phyloP scores from a whole-genome alignment of 1,139 yeast species.

The Scheffersomyces cryptocercus region DNA sequence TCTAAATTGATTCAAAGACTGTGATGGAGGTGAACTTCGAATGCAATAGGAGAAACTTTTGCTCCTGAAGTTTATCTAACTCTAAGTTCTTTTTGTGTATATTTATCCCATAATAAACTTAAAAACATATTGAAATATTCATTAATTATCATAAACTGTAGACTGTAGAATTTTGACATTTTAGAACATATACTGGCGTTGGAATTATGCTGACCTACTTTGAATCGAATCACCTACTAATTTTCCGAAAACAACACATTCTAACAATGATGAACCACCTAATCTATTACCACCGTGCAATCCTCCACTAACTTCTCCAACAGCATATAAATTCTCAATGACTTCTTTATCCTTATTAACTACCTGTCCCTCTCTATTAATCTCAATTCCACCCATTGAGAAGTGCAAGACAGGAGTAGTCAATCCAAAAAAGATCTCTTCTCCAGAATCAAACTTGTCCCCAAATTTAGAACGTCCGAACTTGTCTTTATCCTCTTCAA shows the following conservation, averaged over 20 bases:
- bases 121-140: constrained; percentile 1
- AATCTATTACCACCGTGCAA: constrained; percentile 40
- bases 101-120: constrained; percentile 1
- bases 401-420: constrained; percentile 42
- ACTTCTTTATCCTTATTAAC: constrained; percentile 15
- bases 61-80: not conserved
- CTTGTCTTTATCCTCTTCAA: constrained; percentile 14
- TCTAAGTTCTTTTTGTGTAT: constrained; percentile 1
- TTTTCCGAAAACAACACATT: constrained; percentile 41
- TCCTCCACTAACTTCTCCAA: constrained; percentile 43
- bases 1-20: not conserved
- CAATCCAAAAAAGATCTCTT: constrained; percentile 28
- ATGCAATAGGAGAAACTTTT: not conserved
- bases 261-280: constrained; percentile 40
- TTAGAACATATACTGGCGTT: not conserved
- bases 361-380: constrained; percentile 28
- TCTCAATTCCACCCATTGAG: constrained; percentile 42
- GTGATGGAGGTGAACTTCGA: not conserved
- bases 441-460: constrained; percentile 3
- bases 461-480: constrained; percentile 26
- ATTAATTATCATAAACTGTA: not conserved
- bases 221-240: constrained; percentile 15
- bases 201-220: not conserved
- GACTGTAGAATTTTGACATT: not conserved
- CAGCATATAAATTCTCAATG: constrained; percentile 31